A percentile compares a stretch with the other conserved stretches of the same genome.
Evolutionary conservation across 1,284 basidiomycete genomes (phyloP).

Genomic region (Puccinia polysora): DNA sequence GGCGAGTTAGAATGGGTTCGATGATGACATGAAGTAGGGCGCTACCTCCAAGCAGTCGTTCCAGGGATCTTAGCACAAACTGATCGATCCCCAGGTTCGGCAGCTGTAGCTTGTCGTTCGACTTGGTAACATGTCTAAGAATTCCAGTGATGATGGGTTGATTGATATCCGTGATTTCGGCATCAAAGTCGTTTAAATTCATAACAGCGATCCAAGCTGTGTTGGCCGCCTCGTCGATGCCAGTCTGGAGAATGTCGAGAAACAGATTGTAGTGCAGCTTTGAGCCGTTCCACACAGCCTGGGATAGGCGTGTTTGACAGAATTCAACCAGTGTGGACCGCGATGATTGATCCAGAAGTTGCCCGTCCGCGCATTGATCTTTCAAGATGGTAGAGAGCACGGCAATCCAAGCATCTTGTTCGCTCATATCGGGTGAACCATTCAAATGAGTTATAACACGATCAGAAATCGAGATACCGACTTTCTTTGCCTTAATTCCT

Average conservation of each 20-base stretch:
- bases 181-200: conserved; percentile 2
- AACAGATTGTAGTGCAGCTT: conserved; percentile 31
- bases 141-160: conserved; percentile 12
- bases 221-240: not conserved
- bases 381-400: conserved; percentile 13
- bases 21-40: conserved; percentile 4
- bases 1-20: conserved; percentile 20
- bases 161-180: conserved; percentile 2
- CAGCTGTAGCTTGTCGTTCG: conserved; percentile 12
- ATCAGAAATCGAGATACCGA: conserved; percentile 10
- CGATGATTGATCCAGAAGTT: conserved; percentile 2
- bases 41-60: conserved; percentile 10
- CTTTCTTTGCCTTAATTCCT: conserved; percentile 9
- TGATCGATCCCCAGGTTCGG: conserved; percentile 33
- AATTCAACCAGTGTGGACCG: not conserved
- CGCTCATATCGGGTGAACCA: not conserved
- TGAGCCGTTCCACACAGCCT: conserved; percentile 28
- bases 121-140: not conserved
- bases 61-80: conserved; percentile 10
- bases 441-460: conserved; percentile 9
- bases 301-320: conserved; percentile 2
- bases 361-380: conserved; percentile 17
- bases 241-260: conserved; percentile 25
- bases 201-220: conserved; percentile 22
- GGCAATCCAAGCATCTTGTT: conserved; percentile 27